Percentiles rank a stretch among this genome's conserved stretches.
These are phyloP conservation scores for Cyclostephanos invisitatus DNA, from an alignment of 108 stramenopile genomes.

Conservation along the genomic window DNA sequence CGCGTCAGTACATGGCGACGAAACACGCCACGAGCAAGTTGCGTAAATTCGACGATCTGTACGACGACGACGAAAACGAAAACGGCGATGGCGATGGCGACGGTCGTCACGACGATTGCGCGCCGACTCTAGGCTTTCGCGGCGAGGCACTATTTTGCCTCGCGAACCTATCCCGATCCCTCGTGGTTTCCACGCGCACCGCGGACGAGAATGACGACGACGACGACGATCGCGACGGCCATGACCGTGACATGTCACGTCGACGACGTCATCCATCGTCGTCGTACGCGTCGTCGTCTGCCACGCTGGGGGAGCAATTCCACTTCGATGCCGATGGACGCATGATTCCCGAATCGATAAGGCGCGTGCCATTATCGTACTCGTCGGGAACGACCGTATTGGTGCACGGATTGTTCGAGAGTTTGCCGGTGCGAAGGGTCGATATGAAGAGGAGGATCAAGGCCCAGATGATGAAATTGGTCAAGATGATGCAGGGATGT, in stretches of 20 bases:
- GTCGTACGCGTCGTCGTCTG: neutral
- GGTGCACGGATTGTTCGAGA: constrained; percentile 75
- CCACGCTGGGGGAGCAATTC: constrained; percentile 59
- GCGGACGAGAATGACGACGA: constrained; percentile 41
- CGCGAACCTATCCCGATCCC: constrained; percentile 60
- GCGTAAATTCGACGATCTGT: constrained; percentile 71
- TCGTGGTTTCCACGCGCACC: constrained; percentile 73
- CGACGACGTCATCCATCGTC: neutral
- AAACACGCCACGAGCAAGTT: constrained; percentile 91
- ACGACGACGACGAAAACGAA: constrained; percentile 28
- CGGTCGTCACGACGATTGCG: constrained; percentile 17
- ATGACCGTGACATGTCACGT: neutral
- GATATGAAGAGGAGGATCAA: constrained; percentile 75
- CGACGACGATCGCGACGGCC: neutral
- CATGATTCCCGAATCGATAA: constrained; percentile 25
- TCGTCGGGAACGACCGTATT: constrained; percentile 87
- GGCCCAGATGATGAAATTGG: constrained; percentile 65
- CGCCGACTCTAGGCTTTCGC: constrained; percentile 72
- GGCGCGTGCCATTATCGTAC: constrained; percentile 37
- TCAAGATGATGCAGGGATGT: constrained; percentile 79
- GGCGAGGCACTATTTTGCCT: constrained; percentile 90
- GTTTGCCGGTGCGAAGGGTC: constrained; percentile 79
- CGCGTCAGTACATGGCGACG: constrained; percentile 62
- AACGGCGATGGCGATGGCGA: neutral
- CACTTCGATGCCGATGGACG: constrained; percentile 60